Evolutionary conservation across 1,139 yeast species (phyloP), one percentile per base, ranked within the genome.

Genomic region (Hyphopichia wangnamkhiaoensis): DNA sequence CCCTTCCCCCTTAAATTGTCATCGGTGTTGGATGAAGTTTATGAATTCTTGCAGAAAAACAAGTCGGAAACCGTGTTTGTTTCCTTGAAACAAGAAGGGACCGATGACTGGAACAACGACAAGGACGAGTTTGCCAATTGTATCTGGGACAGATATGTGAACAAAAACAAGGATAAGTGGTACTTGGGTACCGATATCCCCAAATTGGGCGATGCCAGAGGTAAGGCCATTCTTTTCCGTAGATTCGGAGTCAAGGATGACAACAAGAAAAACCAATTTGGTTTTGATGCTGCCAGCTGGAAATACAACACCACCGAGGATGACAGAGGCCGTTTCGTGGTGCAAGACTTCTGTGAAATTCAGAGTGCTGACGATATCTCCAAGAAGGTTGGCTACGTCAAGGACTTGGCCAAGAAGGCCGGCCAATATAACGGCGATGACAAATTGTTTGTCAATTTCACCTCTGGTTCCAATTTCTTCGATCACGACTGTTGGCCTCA

Each of bases 291-390:
- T 14, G 63, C 80, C 5, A 65, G 72, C 49, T 86, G 94, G 93
- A 54, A 63, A 34, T 82, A 83, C 64, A 83, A 84, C 60, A 74
- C 85, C 47, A 71, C 80, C 13, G 76, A 76, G 42, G 89, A 82
- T 52, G 87, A 82, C 56, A 67, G 82, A 40, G 88, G 86, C 6
- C 37, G 54, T 7, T 71, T 82, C 50, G 79, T 74, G 17, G 88
- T 85, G 15, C 95, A 86, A 63, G 94, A 86, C 61, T 84, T 71
- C 67, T 82, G 86, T 61, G 91, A 84, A 58, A 71, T 86, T 45
- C 69, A 72, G 45, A 59, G 63, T 34, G 69, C 65, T 13, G 71
- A 65, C 10, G 88, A 80, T 47, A 72, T 84, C 43, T 58, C 68
- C n/a, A 74, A 71, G 52, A 86, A 86, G 59, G 71, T 78, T 17